A percentile compares a stretch with the other conserved stretches of the same genome.
These are phyloP conservation scores for Colletotrichum sp. DNA, from an alignment of 2,329 filamentous ascomycete genomes.

Conservation along the genomic window DNA sequence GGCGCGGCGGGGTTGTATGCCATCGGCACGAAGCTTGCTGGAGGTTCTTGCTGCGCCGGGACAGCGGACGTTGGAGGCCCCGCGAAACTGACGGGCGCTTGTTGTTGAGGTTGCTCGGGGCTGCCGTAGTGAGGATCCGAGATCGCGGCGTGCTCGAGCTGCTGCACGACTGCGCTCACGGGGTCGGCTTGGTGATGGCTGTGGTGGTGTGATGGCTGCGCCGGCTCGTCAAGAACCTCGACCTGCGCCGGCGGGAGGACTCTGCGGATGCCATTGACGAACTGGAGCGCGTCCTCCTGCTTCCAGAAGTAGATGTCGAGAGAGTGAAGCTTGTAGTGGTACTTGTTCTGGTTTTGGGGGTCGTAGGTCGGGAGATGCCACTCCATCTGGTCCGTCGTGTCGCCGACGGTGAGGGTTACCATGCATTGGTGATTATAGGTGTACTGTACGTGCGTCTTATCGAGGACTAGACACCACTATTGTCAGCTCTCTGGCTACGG, in stretches of 20 bases:
- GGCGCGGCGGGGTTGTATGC: conserved; percentile 83
- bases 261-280: conserved; percentile 70
- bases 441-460: conserved; percentile 68
- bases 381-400: conserved; percentile 56
- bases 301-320: conserved; percentile 84
- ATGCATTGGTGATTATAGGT: conserved; percentile 77
- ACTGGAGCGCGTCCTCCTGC: conserved; percentile 71
- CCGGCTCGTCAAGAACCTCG: conserved; percentile 69
- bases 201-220: conserved; percentile 43
- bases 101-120: conserved; percentile 16
- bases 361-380: conserved; percentile 81
- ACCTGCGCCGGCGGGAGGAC: conserved; percentile 67
- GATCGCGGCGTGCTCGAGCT: conserved; percentile 74
- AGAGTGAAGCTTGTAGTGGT: conserved; percentile 78
- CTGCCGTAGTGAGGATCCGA: conserved; percentile 57
- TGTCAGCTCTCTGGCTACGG: conserved; percentile 22
- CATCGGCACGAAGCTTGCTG: conserved; percentile 64
- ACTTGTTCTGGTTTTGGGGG: conserved; percentile 75
- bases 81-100: conserved; percentile 38
- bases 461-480: conserved; percentile 59
- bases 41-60: conserved; percentile 24
- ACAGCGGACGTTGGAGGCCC: conserved; percentile 44
- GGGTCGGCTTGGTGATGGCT: conserved; percentile 32
- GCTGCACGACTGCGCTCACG: conserved; percentile 74
- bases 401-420: conserved; percentile 70